phyloP scores from a whole-genome alignment of 306 rosid species.

The Pyrus betulifolia region DNA sequence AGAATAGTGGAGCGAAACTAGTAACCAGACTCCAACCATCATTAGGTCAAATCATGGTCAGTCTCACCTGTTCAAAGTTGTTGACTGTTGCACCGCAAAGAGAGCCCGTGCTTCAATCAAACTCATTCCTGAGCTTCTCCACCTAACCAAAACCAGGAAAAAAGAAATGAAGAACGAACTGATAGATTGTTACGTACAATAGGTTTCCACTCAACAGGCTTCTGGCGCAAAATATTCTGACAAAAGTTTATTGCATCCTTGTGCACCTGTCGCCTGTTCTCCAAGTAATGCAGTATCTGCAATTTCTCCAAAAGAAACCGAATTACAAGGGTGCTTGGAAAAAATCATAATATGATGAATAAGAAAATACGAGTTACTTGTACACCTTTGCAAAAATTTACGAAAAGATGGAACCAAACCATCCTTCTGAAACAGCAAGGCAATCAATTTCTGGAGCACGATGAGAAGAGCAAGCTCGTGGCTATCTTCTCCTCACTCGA shows the following conservation, averaged over 20 bases:
- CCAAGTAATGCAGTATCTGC: conserved; percentile 53
- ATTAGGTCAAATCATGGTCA: neutral
- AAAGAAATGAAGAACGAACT: no score
- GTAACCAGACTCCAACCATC: neutral
- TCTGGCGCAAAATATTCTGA: conserved; percentile 56
- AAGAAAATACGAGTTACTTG: neutral
- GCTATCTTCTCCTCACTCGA: conserved; percentile 53
- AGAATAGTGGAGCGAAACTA: neutral
- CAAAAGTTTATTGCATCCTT: conserved; percentile 59
- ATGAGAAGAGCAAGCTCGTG: conserved; percentile 48
- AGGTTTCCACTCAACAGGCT: conserved; percentile 71
- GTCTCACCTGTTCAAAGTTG: conserved; percentile 72
- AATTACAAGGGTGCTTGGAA: neutral
- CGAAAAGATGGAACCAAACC: conserved; percentile 20
- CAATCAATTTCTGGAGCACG: conserved; percentile 36
- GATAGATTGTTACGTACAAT: conserved; percentile 37
- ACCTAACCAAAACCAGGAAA: no score
- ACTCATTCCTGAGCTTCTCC: no score
- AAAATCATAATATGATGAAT: neutral
- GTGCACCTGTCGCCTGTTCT: conserved; percentile 61
- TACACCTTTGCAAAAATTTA: conserved; percentile 13
- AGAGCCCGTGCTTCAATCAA: conserved; percentile 22
- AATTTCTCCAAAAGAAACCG: conserved; percentile 13
- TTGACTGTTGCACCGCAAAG: conserved; percentile 70
- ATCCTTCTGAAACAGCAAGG: conserved; percentile 26